Evolutionary conservation across 2,329 filamentous ascomycete species (phyloP), one percentile per base, ranked within the genome.

Genomic region (Phaeophleospora eucalypticola): DNA sequence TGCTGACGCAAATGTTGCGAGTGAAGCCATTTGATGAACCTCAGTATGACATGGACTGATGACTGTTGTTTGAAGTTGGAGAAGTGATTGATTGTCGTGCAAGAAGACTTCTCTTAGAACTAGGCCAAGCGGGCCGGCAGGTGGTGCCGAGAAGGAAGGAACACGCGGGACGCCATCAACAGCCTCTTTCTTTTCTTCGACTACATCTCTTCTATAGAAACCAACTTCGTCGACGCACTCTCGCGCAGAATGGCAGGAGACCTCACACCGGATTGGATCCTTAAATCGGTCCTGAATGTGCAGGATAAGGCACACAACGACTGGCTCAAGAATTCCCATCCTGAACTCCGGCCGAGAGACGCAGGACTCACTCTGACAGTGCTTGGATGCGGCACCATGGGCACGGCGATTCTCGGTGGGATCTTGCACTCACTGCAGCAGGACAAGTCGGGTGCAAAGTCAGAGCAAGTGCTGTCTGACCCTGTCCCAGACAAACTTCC

Each of bases 371-470:
- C 86, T 56, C 77, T 94, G 71, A 81, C 87, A 52, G 81, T 93
- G 52, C 76, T 95, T 48, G 89, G 89, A 60, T 93, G 87, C 68
- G 88, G 87, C 86, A 90, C 83, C 43, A 87, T 95, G 81, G 89
- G 89, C 49, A 87, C 87, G 51, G 87, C 87, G 48, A 90, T 95
- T 58, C 79, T 94, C 47, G 83, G 80, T 45, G 89, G 88, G 54
- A 84, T 95, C 62, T 79, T 94, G 58, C 75, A 80, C 50, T 87
- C 86, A 9, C 77, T 93, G 36, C 59, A 76, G 68, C 46, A 39
- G 72, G 72, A 61, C n/a, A n/a, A n/a, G n/a, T n/a, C n/a, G n/a
- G n/a, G n/a, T n/a, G n/a, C n/a, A n/a, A 68, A 63, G 41, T 71
- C 67, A 54, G 60, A 47, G 52, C 38, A 18, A 32, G 36, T 34